Evolutionary conservation across 768 basidiomycete species (phyloP), one percentile per base, ranked within the genome.

Genomic region (Amanita molliuscula): DNA sequence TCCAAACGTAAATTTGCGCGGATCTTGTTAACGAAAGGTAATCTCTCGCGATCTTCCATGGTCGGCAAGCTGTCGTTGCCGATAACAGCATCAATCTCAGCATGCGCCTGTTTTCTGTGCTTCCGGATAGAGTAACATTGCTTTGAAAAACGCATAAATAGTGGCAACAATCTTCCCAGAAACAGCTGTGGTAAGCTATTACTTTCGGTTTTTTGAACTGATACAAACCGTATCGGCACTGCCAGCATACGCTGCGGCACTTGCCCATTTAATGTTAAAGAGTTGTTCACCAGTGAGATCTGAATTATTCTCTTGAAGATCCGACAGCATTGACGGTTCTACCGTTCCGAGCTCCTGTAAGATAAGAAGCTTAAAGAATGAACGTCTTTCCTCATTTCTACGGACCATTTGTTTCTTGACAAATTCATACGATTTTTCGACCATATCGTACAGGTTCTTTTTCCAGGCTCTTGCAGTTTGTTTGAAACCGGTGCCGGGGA

Each of bases 221-320:
- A 37, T 15, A 38, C 43, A 15, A 11, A 45, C 48, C 18, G 43
- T 36, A 54, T 74, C 73, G 5, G 72, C 67, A 10, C 72, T 71
- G 47, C 72, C 70, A 2, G 70, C 68, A 42, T 78, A 79, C n/a
- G 76, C 63, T 4, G 75, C 71, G 0, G 73, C 75, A 34, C 69
- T 64, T 6, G 67, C 63, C 70, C 71, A 72, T 53, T 71, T 74
- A 47, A 72, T 67, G 34, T 69, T 64, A 38, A 61, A 64, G 36
- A 69, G 64, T 40, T 68, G 63, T 7, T 65, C 64, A 10, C 54
- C 51, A 1, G 63, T 62, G 2, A 65, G 28, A n/a, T 61, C 51
- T 3, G 59, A 53, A 15, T 64, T 28, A 9, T 44, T 59, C 37
- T 59, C 60, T 3, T 71, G 60, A 1, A 68, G 51, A 23, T 63